Percentiles rank a stretch among this genome's conserved stretches.
Conservation (phyloP, 352 stramenopile species). For the Pythium scleroteichum region DNA sequence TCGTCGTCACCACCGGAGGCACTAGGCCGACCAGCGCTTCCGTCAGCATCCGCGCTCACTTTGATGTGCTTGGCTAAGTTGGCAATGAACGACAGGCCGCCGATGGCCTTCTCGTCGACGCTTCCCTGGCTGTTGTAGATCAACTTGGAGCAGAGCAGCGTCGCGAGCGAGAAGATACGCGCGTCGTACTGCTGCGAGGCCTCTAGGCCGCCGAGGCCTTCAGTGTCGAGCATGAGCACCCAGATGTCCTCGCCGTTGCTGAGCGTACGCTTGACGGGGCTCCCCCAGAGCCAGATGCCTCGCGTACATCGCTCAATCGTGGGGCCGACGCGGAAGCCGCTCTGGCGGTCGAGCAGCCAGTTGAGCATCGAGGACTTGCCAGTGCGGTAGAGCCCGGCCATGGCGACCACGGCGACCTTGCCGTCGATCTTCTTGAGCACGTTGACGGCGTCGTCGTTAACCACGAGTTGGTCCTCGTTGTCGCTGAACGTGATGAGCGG, state of each 20-base stretch:
- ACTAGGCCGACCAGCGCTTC: constrained; percentile 1
- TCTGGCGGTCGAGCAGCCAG: constrained; percentile 71
- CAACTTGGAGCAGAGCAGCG: constrained; percentile 83
- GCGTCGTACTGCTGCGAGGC: constrained; percentile 85
- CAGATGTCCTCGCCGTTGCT: constrained; percentile 66
- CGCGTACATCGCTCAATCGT: constrained; percentile 84
- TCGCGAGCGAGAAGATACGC: constrained; percentile 86
- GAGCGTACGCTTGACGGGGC: constrained; percentile 60
- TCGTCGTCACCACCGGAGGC: constrained; percentile 46
- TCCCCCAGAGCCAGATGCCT: constrained; percentile 87
- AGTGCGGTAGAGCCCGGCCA: constrained; percentile 86
- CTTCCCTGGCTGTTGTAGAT: constrained; percentile 89
- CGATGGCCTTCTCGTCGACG: constrained; percentile 86
- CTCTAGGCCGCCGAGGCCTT: constrained; percentile 85
- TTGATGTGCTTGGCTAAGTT: constrained; percentile 89
- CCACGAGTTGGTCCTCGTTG: constrained; percentile 73
- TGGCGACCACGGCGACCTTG: constrained; percentile 77
- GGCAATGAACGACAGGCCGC: constrained; percentile 83
- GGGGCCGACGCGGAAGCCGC: constrained; percentile 78
- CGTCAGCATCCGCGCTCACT: constrained; percentile 45
- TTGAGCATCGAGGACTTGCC: constrained; percentile 90
- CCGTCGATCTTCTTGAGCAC: constrained; percentile 71
- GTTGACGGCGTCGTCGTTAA: constrained; percentile 76
- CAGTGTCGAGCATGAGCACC: constrained; percentile 87
- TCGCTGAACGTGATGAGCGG: constrained; percentile 87